phyloP scores from a whole-genome alignment of 2,329 filamentous ascomycete species.

The Achaetomium macrosporum region DNA sequence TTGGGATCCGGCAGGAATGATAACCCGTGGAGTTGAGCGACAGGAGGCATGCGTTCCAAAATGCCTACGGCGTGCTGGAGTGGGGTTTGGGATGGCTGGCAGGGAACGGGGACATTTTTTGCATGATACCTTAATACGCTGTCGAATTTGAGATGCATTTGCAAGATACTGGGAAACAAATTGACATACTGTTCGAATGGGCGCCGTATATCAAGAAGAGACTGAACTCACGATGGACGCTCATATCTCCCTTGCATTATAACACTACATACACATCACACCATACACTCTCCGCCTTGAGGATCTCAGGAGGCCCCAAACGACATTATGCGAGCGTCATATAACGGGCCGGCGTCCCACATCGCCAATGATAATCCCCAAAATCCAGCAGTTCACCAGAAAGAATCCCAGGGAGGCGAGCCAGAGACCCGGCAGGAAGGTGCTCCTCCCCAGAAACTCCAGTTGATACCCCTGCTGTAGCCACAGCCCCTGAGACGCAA shows the following conservation, averaged over 20 bases:
- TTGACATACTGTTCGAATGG: no score
- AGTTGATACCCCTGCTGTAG: constrained; percentile 68
- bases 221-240: no score
- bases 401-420: constrained; percentile 72
- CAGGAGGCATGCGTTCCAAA: not conserved
- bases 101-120: not conserved
- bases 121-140: not conserved
- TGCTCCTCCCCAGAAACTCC: constrained; percentile 74
- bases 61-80: not conserved
- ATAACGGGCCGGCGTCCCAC: constrained; percentile 28
- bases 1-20: not conserved
- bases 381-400: constrained; percentile 76
- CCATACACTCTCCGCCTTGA: not conserved
- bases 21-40: constrained; percentile 6
- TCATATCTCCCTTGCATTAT: no score
- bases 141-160: not conserved
- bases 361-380: constrained; percentile 74
- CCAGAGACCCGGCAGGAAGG: constrained; percentile 83
- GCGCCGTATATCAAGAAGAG: no score
- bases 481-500: constrained; percentile 69
- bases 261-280: not conserved
- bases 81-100: not conserved
- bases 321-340: not conserved
- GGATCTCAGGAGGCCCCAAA: no score
- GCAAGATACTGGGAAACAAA: no score